A percentile compares a stretch with the other conserved stretches of the same genome.
These are phyloP conservation scores for Cladosporium sp. DNA, from an alignment of 2,329 filamentous ascomycete species.

Conservation along the genomic window DNA sequence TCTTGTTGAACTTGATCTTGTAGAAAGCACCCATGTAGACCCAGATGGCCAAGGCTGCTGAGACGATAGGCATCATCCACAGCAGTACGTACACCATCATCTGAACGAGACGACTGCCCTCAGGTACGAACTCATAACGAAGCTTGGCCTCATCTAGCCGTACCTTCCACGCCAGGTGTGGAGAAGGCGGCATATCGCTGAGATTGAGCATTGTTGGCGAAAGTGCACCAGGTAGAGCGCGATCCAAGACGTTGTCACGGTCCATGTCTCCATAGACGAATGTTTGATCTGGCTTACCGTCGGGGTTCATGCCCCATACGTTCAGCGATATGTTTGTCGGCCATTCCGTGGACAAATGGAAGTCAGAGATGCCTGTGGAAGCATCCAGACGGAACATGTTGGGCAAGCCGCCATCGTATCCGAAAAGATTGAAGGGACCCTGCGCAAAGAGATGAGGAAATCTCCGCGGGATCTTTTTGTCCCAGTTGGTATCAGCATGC, in stretches of 20 bases:
- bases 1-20: conserved; percentile 59
- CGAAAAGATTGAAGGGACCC: conserved; percentile 60
- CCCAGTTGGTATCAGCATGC: conserved; percentile 51
- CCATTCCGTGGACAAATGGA: conserved; percentile 61
- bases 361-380: conserved; percentile 50
- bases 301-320: conserved; percentile 62
- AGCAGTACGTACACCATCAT: conserved; percentile 53
- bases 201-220: conserved; percentile 64
- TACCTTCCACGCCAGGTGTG: conserved; percentile 54
- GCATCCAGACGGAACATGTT: conserved; percentile 50
- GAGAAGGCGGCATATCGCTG: conserved; percentile 46
- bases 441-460: conserved; percentile 62
- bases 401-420: conserved; percentile 57
- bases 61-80: conserved; percentile 49
- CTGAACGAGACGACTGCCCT: conserved; percentile 52
- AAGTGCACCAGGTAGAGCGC: conserved; percentile 50
- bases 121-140: conserved; percentile 50
- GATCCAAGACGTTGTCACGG: conserved; percentile 57
- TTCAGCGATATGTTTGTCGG: conserved; percentile 60
- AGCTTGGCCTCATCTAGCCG: conserved; percentile 52
- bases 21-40: conserved; percentile 60
- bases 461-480: conserved; percentile 39
- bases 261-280: conserved; percentile 61
- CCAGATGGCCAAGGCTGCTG: conserved; percentile 49
- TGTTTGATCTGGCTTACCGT: conserved; percentile 58